Conservation (phyloP, 441 rosid genomes). For the Iberis amara region DNA sequence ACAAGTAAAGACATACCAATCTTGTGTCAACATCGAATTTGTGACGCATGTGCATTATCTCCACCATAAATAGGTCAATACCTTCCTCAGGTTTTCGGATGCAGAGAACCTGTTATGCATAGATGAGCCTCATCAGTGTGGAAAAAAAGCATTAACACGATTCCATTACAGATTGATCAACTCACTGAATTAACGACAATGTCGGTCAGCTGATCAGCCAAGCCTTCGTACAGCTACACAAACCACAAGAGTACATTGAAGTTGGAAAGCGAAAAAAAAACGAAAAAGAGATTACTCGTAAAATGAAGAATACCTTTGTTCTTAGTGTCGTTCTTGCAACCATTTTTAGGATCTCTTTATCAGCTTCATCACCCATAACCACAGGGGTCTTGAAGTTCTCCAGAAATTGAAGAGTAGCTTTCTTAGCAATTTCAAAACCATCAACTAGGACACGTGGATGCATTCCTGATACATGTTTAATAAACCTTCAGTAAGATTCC, state of each 20-base stretch:
- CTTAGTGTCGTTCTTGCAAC: constrained; percentile 88
- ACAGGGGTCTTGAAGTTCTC: constrained; percentile 92
- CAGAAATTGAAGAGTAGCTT: constrained; percentile 84
- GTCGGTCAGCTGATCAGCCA: constrained; percentile 89
- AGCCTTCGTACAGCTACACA: constrained; percentile 67
- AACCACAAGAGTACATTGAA: constrained; percentile 17
- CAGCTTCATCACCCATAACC: constrained; percentile 84
- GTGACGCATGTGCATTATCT: constrained; percentile 97
- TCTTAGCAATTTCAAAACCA: constrained; percentile 92
- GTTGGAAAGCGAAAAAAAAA: constrained; percentile 3
- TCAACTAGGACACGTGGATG: constrained; percentile 95
- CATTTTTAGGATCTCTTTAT: constrained; percentile 87
- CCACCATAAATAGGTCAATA: constrained; percentile 94
- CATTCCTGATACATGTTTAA: constrained; percentile 52
- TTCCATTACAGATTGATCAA: not conserved
- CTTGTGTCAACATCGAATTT: constrained; percentile 90
- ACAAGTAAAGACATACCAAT: constrained; percentile 43
- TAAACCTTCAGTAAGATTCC: constrained; percentile 14
- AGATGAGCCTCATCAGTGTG: not conserved
- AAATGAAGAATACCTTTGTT: constrained; percentile 54
- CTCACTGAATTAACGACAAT: constrained; percentile 79
- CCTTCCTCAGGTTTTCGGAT: constrained; percentile 76
- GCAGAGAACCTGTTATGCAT: constrained; percentile 59
- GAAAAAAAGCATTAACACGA: not conserved
- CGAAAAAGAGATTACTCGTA: not conserved